Evolutionary conservation across 225 moss, liverwort and hornwort species (phyloP).

Genomic region (Bryoerythrophyllum caledonicum): DNA sequence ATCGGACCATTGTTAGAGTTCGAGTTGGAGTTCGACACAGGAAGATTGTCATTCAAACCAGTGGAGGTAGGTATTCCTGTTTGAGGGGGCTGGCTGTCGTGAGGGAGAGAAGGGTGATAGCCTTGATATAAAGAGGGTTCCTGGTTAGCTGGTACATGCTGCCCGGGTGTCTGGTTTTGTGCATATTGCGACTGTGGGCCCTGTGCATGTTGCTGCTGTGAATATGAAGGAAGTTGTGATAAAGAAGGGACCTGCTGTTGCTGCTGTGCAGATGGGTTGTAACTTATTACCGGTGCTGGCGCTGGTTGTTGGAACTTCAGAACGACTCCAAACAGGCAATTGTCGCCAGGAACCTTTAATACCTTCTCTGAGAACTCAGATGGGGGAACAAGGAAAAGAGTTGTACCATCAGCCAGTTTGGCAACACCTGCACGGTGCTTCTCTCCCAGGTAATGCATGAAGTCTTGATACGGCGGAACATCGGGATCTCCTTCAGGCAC

Average conservation of each 20-base stretch:
- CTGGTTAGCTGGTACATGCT: constrained; percentile 47
- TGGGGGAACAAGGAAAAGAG: constrained; percentile 95
- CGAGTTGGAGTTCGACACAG: constrained; percentile 28
- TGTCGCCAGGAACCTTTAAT: constrained; percentile 95
- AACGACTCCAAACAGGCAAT: constrained; percentile 97
- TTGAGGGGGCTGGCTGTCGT: constrained; percentile 51
- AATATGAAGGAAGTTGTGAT: constrained; percentile 58
- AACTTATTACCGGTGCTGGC: constrained; percentile 58
- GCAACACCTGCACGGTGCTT: constrained; percentile 99
- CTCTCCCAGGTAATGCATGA: constrained; percentile 98
- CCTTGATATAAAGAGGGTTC: constrained; percentile 61
- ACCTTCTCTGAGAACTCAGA: constrained; percentile 98
- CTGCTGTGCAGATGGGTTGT: constrained; percentile 54
- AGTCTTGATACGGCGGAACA: constrained; percentile 95
- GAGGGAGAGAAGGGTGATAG: constrained; percentile 50
- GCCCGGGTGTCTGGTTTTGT: constrained; percentile 56
- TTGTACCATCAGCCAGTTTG: constrained; percentile 92
- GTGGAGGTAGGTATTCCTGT: constrained; percentile 42
- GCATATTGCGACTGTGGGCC: constrained; percentile 44
- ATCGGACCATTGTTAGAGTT: constrained; percentile 45
- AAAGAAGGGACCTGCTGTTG: constrained; percentile 50
- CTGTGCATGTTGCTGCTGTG: constrained; percentile 62
- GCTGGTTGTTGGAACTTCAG: constrained; percentile 66
- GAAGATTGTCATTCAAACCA: constrained; percentile 42
- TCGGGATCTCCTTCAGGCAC: constrained; percentile 97